phyloP scores from a whole-genome alignment of 108 stramenopile species.

The Conticribra weissflogii region DNA sequence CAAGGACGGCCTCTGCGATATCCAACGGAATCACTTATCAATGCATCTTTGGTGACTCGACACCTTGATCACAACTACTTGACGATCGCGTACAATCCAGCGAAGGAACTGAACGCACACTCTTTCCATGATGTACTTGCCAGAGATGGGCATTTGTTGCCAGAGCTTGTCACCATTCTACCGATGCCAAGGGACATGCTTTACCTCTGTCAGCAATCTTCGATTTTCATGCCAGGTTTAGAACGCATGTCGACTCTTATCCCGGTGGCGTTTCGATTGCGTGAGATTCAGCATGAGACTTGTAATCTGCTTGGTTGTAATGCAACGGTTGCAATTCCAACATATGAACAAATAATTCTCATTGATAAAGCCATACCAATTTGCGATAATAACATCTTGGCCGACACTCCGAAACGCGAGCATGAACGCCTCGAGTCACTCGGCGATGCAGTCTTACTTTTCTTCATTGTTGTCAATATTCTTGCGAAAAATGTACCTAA shows the following conservation, averaged over 20 bases:
- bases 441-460: slow-evolving; percentile 61
- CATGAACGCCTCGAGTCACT: slow-evolving; percentile 68
- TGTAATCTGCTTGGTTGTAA: background rate
- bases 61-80: slow-evolving; percentile 31
- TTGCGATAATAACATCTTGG: background rate
- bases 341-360: slow-evolving; percentile 3
- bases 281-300: background rate
- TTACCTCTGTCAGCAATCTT: slow-evolving; percentile 38
- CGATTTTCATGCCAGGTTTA: slow-evolving; percentile 48
- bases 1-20: background rate
- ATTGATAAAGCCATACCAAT: slow-evolving; percentile 40
- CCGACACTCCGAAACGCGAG: background rate
- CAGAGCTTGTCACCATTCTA: slow-evolving; percentile 44
- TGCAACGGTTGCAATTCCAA: background rate
- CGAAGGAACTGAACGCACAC: background rate
- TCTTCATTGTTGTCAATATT: slow-evolving; percentile 53
- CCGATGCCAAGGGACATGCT: slow-evolving; percentile 64
- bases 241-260: slow-evolving; percentile 33
- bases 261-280: slow-evolving; percentile 14
- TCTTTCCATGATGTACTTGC: slow-evolving; percentile 12
- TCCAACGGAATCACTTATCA: slow-evolving; percentile 9
- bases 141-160: slow-evolving; percentile 33
- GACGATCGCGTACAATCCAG: background rate
- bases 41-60: background rate
- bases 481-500: slow-evolving; percentile 32